phyloP scores from a whole-genome alignment of 202 grass and related monocot species.

The Musa balbisiana region DNA sequence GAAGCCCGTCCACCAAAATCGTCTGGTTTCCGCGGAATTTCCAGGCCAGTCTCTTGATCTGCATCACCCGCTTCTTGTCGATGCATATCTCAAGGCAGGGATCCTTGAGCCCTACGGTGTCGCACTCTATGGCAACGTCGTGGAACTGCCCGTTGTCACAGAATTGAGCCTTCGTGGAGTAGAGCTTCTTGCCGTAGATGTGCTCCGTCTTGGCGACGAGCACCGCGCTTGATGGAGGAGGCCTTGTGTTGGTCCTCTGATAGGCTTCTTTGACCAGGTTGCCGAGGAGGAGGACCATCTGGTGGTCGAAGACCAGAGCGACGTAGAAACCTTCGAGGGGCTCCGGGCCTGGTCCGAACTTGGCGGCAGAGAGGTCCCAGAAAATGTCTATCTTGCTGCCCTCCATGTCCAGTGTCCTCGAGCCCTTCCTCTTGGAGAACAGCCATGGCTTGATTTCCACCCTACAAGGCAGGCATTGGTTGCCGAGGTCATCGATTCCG shows the following conservation, averaged over 20 bases:
- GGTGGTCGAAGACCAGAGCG: background rate
- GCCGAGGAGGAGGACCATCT: constrained; percentile 1
- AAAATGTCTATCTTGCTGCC: background rate
- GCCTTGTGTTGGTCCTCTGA: background rate
- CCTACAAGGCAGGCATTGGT: background rate
- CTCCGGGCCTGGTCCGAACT: background rate
- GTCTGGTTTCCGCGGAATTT: constrained; percentile 9
- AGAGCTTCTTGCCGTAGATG: constrained; percentile 4
- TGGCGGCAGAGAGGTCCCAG: constrained; percentile 10
- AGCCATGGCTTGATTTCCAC: constrained; percentile 3
- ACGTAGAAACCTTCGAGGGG: background rate
- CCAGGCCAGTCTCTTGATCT: constrained; percentile 1
- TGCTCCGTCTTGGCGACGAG: constrained; percentile 5
- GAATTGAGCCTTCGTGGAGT: background rate
- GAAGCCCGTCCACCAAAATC: background rate
- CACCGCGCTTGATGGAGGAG: background rate
- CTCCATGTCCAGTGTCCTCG: background rate
- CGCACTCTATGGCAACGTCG: constrained; percentile 2
- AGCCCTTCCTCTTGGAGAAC: constrained; percentile 11
- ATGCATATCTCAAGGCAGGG: constrained; percentile 10
- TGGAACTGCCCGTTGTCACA: background rate
- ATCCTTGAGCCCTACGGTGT: background rate
- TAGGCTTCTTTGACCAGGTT: constrained; percentile 6
- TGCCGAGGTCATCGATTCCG: background rate
- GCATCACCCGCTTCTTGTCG: background rate